Base-by-base conservation (phyloP, 2,329 filamentous ascomycete species). In the Neospermospora avenae region DNA sequence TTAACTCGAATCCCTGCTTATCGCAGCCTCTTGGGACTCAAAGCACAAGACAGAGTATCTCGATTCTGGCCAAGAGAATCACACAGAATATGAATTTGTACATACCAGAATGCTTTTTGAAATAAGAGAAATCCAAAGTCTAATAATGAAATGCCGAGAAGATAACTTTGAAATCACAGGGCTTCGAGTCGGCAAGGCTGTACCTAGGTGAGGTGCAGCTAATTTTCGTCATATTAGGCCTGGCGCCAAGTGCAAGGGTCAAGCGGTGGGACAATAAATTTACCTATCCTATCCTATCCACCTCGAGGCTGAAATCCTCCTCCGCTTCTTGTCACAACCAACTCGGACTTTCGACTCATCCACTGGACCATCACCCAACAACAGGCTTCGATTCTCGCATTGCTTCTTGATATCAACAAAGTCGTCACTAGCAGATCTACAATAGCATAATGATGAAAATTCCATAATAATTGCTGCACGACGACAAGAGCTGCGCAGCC, bases 401-500 rank as follows among this genome's bases (percentile, higher is more conserved):
- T 51, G 16, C 2, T 31, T 18, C 20, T 2, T 11, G 8, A 10
- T 51, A 51, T 18, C 22, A 51, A 51, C n/a, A 11, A 3, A 37
- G 28, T 16, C 24, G 22, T 18, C 48, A 35, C 18, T 6, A 11
- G 4, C 28, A 37, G n/a, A n/a, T 1, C 20, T 22, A 14, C 4
- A 10, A 34, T 25, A 11, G 18, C n/a, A 37, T 51, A 31, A 31
- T 10, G 28, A 31, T 10, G 28, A 31, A 31, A 31, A 5, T 6
- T 6, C 28, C 28, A 5, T 10, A 5, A 6, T 31, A 10, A 10
- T 31, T 31, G 5, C 28, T 31, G 11, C 6, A 31, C 48, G 45
- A 28, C 48, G 62, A 62, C 60, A 62, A 64, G 59, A 64, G 59
- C 59, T 45, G 45, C 55, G 53, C 60, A n/a, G n/a, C n/a, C n/a